phyloP scores from a whole-genome alignment of 2,329 filamentous ascomycete species.

The Thielaviopsis euricoi region DNA sequence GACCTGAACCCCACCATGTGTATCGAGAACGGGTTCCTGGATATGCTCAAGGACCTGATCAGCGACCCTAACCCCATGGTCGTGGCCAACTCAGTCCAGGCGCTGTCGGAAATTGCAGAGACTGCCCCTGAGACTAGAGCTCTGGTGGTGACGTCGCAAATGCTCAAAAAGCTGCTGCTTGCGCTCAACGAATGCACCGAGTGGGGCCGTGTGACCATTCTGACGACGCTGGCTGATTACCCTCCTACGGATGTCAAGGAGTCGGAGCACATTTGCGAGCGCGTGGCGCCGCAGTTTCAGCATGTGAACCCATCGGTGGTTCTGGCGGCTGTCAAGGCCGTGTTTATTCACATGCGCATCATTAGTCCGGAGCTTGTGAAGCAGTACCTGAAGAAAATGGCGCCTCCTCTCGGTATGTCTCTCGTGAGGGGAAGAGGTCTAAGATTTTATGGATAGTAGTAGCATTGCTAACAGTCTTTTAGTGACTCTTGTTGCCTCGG shows the following conservation, averaged over 20 bases:
- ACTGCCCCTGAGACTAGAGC: slow-evolving; percentile 81
- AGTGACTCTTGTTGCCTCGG: slow-evolving; percentile 92
- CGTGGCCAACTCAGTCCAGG: slow-evolving; percentile 91
- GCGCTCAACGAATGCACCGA: slow-evolving; percentile 96
- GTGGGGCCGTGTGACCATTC: slow-evolving; percentile 89
- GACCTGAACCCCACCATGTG: slow-evolving; percentile 86
- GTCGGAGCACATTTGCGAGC: slow-evolving; percentile 93
- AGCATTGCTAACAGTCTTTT: no score
- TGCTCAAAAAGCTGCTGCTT: slow-evolving; percentile 88
- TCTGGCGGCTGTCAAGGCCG: slow-evolving; percentile 89
- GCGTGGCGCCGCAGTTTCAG: slow-evolving; percentile 92
- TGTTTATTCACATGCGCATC: slow-evolving; percentile 88
- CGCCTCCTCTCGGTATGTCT: slow-evolving; percentile 65
- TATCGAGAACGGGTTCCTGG: slow-evolving; percentile 90
- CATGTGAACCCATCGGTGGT: slow-evolving; percentile 97
- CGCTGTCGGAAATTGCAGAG: slow-evolving; percentile 80
- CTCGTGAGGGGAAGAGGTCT: no score
- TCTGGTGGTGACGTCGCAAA: slow-evolving; percentile 63
- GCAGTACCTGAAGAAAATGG: slow-evolving; percentile 96
- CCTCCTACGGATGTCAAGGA: slow-evolving; percentile 78
- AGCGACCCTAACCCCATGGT: slow-evolving; percentile 98
- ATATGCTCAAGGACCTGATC: slow-evolving; percentile 86
- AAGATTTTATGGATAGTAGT: no score
- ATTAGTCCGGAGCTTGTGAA: slow-evolving; percentile 62
- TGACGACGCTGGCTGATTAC: slow-evolving; percentile 81